Evolutionary conservation across 1,284 basidiomycete genomes (phyloP), one percentile per base, ranked within the genome.

Genomic region (Rugosomyces carneus): DNA sequence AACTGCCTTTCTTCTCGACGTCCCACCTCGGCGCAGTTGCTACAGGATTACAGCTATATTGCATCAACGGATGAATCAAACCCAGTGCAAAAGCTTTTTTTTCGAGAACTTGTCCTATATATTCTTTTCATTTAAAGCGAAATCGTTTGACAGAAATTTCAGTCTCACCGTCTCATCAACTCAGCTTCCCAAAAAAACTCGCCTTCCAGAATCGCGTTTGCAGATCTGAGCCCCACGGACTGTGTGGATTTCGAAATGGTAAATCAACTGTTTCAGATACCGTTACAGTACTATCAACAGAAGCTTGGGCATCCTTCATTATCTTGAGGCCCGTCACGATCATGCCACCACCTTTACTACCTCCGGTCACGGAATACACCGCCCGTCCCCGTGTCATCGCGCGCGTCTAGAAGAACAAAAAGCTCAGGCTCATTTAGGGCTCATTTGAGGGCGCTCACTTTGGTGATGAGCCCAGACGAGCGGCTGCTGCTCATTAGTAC

Each of bases 1-100:
- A n/a, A n/a, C n/a, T n/a, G n/a, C n/a, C n/a, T n/a, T n/a, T n/a
- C n/a, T n/a, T n/a, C n/a, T n/a, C n/a, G n/a, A n/a, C n/a, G n/a
- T n/a, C n/a, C n/a, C n/a, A n/a, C n/a, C n/a, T 48, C 20, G 55
- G 53, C 18, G 42, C 49, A 11, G 44, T 42, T 39, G 24, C 27
- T 16, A 29, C 20, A 13, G 15, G n/a, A n/a, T 53, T 59, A 11
- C 47, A 46, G 24, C 32, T 58, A 13, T 57, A 56, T 52, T 59
- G 56, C 35, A 57, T 60, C 16, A 60, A 60, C 27, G 57, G 58
- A 16, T 56, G 54, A 4, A 60, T 61, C 20, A n/a, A n/a, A n/a
- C 54, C 58, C 5, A 60, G 55, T 41, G n/a, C n/a, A n/a, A n/a
- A n/a, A n/a, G n/a, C n/a, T n/a, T n/a, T n/a, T n/a, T n/a, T n/a